Evolutionary conservation across 495 filamentous ascomycete species (phyloP).

Genomic region (Cercophora scortea): DNA sequence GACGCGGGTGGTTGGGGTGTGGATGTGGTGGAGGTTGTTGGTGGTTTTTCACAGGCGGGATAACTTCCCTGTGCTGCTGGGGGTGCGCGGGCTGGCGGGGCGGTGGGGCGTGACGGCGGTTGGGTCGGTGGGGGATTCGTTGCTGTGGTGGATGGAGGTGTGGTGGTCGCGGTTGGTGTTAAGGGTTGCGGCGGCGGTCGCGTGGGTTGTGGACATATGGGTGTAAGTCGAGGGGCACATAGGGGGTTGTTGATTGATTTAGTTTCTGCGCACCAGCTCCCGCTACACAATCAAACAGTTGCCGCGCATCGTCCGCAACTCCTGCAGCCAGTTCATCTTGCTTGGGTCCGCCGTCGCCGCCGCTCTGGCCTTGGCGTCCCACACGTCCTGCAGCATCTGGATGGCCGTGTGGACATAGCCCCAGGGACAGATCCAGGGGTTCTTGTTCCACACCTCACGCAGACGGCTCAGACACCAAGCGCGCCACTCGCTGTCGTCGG

Average conservation of each 20-base stretch:
- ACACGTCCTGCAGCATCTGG: conserved; percentile 31
- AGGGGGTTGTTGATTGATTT: background rate
- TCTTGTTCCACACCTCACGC: conserved; percentile 21
- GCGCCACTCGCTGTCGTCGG: conserved; percentile 21
- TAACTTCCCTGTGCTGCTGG: conserved; percentile 3
- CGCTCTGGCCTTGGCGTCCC: conserved; percentile 25
- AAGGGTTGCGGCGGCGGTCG: background rate
- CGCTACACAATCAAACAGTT: conserved; percentile 34
- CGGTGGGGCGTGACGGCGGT: background rate
- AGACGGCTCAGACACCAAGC: conserved; percentile 31
- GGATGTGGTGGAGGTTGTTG: conserved; percentile 1
- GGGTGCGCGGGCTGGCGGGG: background rate
- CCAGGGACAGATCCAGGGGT: conserved; percentile 33
- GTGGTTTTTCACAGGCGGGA: background rate
- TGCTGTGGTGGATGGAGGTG: background rate
- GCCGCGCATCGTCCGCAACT: conserved; percentile 23
- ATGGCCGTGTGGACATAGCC: conserved; percentile 37
- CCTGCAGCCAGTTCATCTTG: conserved; percentile 27
- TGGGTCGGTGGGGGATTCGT: background rate
- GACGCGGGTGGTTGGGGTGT: background rate
- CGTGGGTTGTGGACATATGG: background rate
- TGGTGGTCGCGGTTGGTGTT: background rate
- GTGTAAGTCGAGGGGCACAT: background rate
- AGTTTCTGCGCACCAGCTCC: too few species aligned
- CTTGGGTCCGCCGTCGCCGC: background rate